Evolutionary conservation across 331 rosid species (phyloP), one percentile per base, ranked within the genome.

Genomic region (Quercus lobata): DNA sequence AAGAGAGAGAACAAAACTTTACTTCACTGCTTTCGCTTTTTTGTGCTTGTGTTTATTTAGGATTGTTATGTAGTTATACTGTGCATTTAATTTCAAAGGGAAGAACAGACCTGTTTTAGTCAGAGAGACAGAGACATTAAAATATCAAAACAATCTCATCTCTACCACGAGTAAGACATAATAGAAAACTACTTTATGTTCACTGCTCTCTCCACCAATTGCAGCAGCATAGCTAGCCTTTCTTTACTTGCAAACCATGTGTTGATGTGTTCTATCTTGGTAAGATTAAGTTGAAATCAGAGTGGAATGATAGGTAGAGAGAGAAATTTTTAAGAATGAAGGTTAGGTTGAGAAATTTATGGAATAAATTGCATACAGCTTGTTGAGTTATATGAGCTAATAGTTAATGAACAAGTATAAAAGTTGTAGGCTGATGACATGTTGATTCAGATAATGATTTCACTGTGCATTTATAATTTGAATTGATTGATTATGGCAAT

Each of bases 401-500:
- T 19, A 35, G 72, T 68, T 63, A 63, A 16, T 14, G 27, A 18
- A 12, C 5, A 10, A 22, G 65, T n/a, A 7, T 1, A 19, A 22
- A 58, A n/a, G 30, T 22, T 4, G 32, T 60, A 21, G 24, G 8
- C 46, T 12, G 21, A 65, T 65, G 71, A 30, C 18, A 30, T 4
- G 16, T 34, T 68, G 53, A 34, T 34, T 68, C 25, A 68, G 52
- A 68, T 15, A 68, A 68, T 35, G 24, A 4, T 68, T 30, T 66
- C 49, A 32, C 27, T 17, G 19, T 66, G 25, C 49, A 7, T 68
- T 17, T 34, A 68, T 22, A 34, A 5, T 19, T 68, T 68, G 4
- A 68, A 22, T 68, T 19, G n/a, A 35, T 35, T 80, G 82, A 37
- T 75, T 44, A 22, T 69, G 22, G 74, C 49, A 78, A 63, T 80